Conservation (phyloP, 2,329 filamentous ascomycete species). For the Piedraia hortae region DNA sequence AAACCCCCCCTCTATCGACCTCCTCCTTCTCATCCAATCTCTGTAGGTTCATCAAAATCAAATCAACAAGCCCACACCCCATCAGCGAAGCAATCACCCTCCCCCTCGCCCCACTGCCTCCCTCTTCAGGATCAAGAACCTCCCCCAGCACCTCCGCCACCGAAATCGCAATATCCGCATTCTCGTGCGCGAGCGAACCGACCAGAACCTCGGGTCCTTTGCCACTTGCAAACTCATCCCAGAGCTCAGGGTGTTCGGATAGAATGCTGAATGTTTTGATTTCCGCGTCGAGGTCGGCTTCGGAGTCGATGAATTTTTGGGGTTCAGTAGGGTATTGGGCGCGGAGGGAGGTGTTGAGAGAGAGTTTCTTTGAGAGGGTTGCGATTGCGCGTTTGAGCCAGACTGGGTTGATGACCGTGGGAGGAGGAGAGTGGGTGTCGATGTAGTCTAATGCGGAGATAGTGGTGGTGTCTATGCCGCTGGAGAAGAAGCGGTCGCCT, state of each 20-base stretch:
- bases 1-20: slow-evolving; percentile 59
- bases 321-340: slow-evolving; percentile 62
- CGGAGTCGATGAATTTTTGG: slow-evolving; percentile 53
- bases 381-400: slow-evolving; percentile 66
- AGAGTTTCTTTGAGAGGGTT: slow-evolving; percentile 72
- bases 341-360: slow-evolving; percentile 67
- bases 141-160: slow-evolving; percentile 74
- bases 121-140: slow-evolving; percentile 72
- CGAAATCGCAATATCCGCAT: slow-evolving; percentile 85
- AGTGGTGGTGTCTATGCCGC: slow-evolving; percentile 45
- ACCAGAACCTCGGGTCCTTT: slow-evolving; percentile 43
- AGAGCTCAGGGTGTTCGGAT: slow-evolving; percentile 62
- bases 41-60: slow-evolving; percentile 51
- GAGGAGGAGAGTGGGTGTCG: slow-evolving; percentile 40
- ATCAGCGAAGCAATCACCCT: slow-evolving; percentile 35
- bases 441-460: slow-evolving; percentile 70
- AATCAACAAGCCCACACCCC: slow-evolving; percentile 39
- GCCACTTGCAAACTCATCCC: slow-evolving; percentile 49
- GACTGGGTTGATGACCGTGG: slow-evolving; percentile 48
- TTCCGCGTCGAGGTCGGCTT: slow-evolving; percentile 70
- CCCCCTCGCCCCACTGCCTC: slow-evolving; percentile 57
- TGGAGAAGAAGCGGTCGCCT: slow-evolving; percentile 86
- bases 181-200: slow-evolving; percentile 68
- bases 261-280: slow-evolving; percentile 71
- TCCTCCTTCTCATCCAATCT: slow-evolving; percentile 48